Base-by-base conservation (phyloP, 768 basidiomycete genomes). In the Mycena galopus region DNA sequence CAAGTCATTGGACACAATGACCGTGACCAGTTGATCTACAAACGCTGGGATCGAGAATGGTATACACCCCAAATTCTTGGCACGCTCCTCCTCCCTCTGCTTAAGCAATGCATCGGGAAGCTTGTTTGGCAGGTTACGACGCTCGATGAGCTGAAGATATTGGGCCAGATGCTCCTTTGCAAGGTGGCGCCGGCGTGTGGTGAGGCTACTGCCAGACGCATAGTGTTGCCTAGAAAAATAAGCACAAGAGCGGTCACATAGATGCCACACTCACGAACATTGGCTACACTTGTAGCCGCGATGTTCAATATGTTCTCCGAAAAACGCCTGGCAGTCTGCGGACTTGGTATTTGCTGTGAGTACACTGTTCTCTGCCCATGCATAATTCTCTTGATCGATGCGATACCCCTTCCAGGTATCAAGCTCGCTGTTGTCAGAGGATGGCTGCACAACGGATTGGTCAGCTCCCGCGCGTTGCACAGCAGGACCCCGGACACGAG, bases 251-350 rank as follows among this genome's bases (percentile, higher is more conserved):
- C 5, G 6, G 27, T 10, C 60, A 63, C n/a, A 7, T 44, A 33
- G 17, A 12, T 25, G 14, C 21, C 32, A 17, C 44, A 39, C 29
- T n/a, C 32, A 63, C 44, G 17, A 7, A 33, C 61, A 63, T 14
- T 50, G 27, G n/a, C 17, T 50, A 19, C 61, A 63, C 27, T 63
- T 50, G 44, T 30, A 63, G 19, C 42, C 21, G 10, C 61, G 30
- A 63, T 63, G 61, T 23, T 63, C 61, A 21, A 16, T 63, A 25
- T 63, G 61, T 19, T 50, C 44, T 3, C 44, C 61, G 27, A 32
- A 63, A 23, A 63, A 50, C 1, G 29, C 42, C 35, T 63, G 61
- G 21, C 61, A 50, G 44, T 63, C 61, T 8, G 29, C 44, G 12
- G 61, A 63, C 27, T n/a, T 30, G 19, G 42, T n/a, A 25, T 50